Conservation (phyloP, 2,329 filamentous ascomycete species). For the Pyricularia grisea region DNA sequence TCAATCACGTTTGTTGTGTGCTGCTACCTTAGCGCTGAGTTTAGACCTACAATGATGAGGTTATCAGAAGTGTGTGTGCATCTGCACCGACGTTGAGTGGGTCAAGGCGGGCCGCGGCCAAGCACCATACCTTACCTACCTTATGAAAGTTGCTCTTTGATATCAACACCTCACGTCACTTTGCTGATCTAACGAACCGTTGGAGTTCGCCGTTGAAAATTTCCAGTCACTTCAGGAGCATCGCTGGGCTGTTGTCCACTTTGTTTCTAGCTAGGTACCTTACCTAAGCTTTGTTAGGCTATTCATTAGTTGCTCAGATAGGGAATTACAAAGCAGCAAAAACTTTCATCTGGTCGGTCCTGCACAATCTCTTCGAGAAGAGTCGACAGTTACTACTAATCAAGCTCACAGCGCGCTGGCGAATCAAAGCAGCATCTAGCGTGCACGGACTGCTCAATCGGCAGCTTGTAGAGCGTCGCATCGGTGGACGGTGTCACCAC, state of each 20-base stretch:
- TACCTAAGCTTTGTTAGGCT: too few relatives aligned
- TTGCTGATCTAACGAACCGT: not conserved
- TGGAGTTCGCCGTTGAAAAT: not conserved
- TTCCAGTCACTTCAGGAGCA: not conserved
- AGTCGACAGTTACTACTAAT: not conserved
- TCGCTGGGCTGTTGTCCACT: not conserved
- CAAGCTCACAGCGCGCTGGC: not conserved
- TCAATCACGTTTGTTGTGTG: not conserved
- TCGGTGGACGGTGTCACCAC: not conserved
- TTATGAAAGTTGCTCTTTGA: not conserved
- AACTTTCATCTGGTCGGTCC: not conserved
- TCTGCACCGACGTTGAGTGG: not conserved
- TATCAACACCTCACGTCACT: not conserved
- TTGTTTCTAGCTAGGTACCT: too few relatives aligned
- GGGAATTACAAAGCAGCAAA: not conserved
- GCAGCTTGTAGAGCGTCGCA: not conserved
- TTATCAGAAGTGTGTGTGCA: not conserved
- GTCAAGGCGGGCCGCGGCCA: not conserved
- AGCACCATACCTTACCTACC: not conserved
- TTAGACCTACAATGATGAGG: not conserved
- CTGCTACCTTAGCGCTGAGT: not conserved
- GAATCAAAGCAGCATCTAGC: not conserved
- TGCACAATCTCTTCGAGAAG: not conserved
- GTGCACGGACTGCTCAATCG: not conserved
- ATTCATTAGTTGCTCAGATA: too few relatives aligned